Evolutionary conservation across 23 red algal species (phyloP).

Genomic region (Agarophyton chilense): DNA sequence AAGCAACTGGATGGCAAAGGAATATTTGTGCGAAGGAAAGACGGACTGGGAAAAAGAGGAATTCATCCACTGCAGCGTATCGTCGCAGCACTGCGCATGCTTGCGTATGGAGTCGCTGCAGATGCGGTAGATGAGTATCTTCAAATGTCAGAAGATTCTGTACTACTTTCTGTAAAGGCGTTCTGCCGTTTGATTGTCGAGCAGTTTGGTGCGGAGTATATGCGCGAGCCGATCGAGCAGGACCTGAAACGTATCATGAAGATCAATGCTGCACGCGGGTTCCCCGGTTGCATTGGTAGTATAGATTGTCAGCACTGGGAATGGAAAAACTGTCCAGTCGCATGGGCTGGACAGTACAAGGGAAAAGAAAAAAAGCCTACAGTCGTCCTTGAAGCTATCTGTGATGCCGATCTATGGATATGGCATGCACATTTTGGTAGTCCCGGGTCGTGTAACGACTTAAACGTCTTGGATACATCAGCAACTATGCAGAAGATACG

Average conservation of each 20-base stretch:
- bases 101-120: no score
- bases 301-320: constrained; percentile 42
- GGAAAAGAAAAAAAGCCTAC: constrained; percentile 42
- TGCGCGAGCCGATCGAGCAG: constrained; percentile 1
- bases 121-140: no score
- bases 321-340: constrained; percentile 59
- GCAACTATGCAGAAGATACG: constrained; percentile 2
- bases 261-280: not conserved
- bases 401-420: constrained; percentile 34
- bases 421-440: constrained; percentile 41
- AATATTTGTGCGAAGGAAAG: no score
- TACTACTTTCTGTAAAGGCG: no score
- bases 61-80: no score
- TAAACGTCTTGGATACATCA: constrained; percentile 18
- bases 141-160: no score
- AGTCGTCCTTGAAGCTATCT: constrained; percentile 32
- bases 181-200: no score
- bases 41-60: no score
- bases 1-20: no score
- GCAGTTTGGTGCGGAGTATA: constrained; percentile 41
- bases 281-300: constrained; percentile 40
- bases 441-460: not conserved
- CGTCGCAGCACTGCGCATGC: no score
- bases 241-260: constrained; percentile 25
- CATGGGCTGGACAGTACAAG: constrained; percentile 35